These are phyloP conservation scores for Salix viminalis DNA, from an alignment of 345 rosid species.

Conservation along the genomic window DNA sequence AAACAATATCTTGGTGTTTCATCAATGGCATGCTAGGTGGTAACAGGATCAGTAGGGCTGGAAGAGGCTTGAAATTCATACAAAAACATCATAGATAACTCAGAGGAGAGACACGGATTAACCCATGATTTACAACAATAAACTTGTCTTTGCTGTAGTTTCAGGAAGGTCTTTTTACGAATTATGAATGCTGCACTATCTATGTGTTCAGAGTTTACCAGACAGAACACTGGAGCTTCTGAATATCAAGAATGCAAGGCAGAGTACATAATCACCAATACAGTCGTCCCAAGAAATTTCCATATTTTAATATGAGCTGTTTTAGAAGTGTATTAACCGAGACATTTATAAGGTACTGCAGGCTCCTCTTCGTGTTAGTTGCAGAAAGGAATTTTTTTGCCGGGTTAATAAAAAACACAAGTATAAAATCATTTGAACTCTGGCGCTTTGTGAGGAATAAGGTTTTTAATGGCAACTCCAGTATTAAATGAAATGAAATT, in stretches of 20 bases:
- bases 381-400: neutral
- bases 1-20: neutral
- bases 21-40: neutral
- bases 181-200: neutral
- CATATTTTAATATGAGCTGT: too few relatives aligned
- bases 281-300: neutral
- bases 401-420: too few relatives aligned
- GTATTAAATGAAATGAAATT: neutral
- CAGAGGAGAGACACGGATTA: neutral
- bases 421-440: too few relatives aligned
- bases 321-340: too few relatives aligned
- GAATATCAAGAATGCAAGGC: neutral
- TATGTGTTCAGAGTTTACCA: neutral
- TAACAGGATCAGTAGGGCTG: neutral
- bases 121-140: neutral
- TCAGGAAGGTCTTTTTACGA: neutral
- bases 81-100: neutral
- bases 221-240: neutral
- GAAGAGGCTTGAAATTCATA: neutral
- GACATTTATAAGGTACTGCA: too few relatives aligned
- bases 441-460: neutral
- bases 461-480: neutral
- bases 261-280: neutral
- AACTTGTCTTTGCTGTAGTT: neutral
- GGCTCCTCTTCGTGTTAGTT: too few relatives aligned